Percentiles rank a stretch among this genome's conserved stretches.
Evolutionary conservation across 2,329 filamentous ascomycete genomes (phyloP).

Genomic region (Raffaelea albimanens): DNA sequence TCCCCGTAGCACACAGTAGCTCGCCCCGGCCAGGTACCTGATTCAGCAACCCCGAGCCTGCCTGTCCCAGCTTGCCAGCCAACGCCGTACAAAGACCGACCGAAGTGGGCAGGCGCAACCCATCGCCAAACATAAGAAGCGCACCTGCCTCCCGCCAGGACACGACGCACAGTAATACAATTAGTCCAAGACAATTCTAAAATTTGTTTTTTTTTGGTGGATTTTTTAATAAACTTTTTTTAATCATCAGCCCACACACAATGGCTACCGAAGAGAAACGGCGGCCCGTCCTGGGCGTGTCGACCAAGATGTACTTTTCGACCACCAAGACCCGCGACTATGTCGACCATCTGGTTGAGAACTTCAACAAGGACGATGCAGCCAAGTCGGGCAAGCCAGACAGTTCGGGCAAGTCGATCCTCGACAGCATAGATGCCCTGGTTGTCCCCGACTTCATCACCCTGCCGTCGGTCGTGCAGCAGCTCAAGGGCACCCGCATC

Average conservation of each 20-base stretch:
- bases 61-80: too few species aligned
- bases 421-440: conserved; percentile 55
- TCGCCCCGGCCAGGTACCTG: too few species aligned
- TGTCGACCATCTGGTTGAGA: conserved; percentile 36
- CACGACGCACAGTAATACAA: neutral
- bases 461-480: conserved; percentile 41
- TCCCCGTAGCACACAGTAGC: too few species aligned
- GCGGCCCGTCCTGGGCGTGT: conserved; percentile 61
- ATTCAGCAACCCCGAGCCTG: too few species aligned
- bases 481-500: conserved; percentile 38
- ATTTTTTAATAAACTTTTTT: too few species aligned
- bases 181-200: too few species aligned
- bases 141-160: too few species aligned
- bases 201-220: too few species aligned
- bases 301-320: conserved; percentile 74
- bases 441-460: conserved; percentile 71
- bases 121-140: neutral
- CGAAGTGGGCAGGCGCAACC: too few species aligned
- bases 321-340: conserved; percentile 51
- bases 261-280: conserved; percentile 18
- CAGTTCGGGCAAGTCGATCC: conserved; percentile 20
- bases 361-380: conserved; percentile 21
- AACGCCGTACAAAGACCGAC: too few species aligned
- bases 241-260: neutral
- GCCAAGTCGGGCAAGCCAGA: too few species aligned